Evolutionary conservation across 2,329 filamentous ascomycete genomes (phyloP), one percentile per base, ranked within the genome.

Genomic region (Didymella keratinophila): DNA sequence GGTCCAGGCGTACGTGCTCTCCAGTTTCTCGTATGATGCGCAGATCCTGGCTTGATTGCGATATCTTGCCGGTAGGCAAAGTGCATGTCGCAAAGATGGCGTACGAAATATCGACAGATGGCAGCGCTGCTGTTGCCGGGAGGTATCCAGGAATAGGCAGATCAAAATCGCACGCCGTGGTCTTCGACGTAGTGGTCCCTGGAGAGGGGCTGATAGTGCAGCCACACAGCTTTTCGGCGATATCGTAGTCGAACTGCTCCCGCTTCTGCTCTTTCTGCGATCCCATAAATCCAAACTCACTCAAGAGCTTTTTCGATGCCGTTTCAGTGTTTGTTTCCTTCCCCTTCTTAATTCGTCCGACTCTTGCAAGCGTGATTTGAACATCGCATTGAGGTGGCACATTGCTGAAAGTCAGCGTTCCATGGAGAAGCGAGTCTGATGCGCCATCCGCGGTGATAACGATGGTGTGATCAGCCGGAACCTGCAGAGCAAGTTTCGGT

Each of bases 241-340:
- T 20, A 10, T 39, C 10, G 9, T 52, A 60, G 36, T 52, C n/a
- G 36, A 52, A 55, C 6, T 21, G 41, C n/a, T 55, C 23, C 16
- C 20, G 21, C 14, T 37, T 56, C 16, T 60, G 57, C 36, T 52
- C 46, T 37, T 51, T 60, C 23, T 51, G 45, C 5, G 51, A 18
- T 36, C 56, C 46, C 50, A 47, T 32, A 21, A 60, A 46, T 5
- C 57, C 50, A 27, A 58, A 45, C 27, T 58, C 56, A 14, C 56
- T 43, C 41, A 58, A 11, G 10, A 58, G n/a, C 5, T 21, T 36
- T 8, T 46, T 58, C 5, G 56, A 54, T 2, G 41, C 39, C 1
- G 36, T n/a, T 1, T 30, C 46, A 30, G 30, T 30, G 11, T 42
- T 46, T 4, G 25, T 41, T 12, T 42, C 51, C 32, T 42, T 46